A percentile compares a stretch with the other conserved stretches of the same genome.
Evolutionary conservation across 805 yeast genomes (phyloP).

Genomic region (Cyberlindnera xylosilytica): DNA sequence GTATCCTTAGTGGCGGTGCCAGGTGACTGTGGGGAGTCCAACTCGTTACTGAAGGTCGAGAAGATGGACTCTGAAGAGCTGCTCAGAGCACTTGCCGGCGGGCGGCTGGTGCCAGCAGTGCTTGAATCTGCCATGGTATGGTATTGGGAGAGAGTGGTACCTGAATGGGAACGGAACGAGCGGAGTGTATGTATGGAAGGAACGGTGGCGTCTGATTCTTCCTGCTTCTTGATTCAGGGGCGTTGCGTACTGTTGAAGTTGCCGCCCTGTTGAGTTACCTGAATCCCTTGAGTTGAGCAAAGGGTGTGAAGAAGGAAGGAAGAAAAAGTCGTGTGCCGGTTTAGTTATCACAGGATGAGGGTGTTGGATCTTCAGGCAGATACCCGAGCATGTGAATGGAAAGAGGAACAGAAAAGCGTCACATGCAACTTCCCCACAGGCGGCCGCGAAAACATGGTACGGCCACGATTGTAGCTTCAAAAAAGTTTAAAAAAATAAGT

Average conservation of each 20-base stretch:
- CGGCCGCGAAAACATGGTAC: neutral
- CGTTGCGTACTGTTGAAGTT: constrained; percentile 12
- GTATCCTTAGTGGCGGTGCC: neutral
- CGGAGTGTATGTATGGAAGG: neutral
- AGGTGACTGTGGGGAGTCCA: constrained; percentile 1
- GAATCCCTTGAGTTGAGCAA: constrained; percentile 10
- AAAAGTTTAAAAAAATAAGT: constrained; percentile 33
- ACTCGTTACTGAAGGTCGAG: constrained; percentile 6
- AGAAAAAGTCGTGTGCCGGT: constrained; percentile 4
- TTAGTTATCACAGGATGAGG: neutral
- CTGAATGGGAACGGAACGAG: too few species aligned
- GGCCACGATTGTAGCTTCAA: too few species aligned
- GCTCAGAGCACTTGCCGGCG: neutral
- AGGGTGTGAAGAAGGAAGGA: constrained; percentile 1
- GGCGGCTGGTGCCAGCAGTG: too few species aligned
- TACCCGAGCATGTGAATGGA: constrained; percentile 4
- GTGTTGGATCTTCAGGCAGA: neutral
- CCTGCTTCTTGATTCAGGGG: neutral
- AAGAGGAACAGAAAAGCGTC: neutral
- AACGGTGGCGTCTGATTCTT: neutral
- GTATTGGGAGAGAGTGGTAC: too few species aligned
- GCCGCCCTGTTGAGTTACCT: neutral
- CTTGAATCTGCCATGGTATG: too few species aligned
- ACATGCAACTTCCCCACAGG: constrained; percentile 3
- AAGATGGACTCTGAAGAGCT: constrained; percentile 9